Conservation (phyloP, 768 basidiomycete species). For the Tremella yokohamensis region DNA sequence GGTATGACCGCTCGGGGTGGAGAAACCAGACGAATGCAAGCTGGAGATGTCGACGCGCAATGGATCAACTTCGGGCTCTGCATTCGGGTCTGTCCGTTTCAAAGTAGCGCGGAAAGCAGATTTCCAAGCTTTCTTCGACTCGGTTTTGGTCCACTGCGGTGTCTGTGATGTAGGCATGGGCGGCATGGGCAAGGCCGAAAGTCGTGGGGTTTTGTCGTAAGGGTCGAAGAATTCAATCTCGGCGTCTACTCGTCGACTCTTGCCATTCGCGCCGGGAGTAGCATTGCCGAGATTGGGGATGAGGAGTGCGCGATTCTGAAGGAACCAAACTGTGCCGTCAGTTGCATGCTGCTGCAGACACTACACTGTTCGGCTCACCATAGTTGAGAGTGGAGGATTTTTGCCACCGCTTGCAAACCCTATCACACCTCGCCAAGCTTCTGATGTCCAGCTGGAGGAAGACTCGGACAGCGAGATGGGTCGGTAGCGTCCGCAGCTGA, state of each 20-base stretch:
- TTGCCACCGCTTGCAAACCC: conserved; percentile 81
- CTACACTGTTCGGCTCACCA: conserved; percentile 55
- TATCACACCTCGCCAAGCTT: conserved; percentile 71
- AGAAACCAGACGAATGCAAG: conserved; percentile 32
- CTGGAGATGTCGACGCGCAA: conserved; percentile 33
- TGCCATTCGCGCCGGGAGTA: conserved; percentile 15
- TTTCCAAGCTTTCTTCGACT: conserved; percentile 87
- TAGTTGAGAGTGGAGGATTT: conserved; percentile 88
- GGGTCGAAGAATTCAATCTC: conserved; percentile 47
- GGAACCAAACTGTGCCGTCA: conserved; percentile 75
- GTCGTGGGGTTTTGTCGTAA: conserved; percentile 45
- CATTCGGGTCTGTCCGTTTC: conserved; percentile 38
- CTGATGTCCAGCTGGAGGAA: conserved; percentile 62
- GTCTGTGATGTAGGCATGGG: conserved; percentile 37
- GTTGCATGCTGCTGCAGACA: neutral
- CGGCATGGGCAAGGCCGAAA: conserved; percentile 41
- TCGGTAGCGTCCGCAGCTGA: conserved; percentile 59
- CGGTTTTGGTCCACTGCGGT: conserved; percentile 80
- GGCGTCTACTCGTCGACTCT: conserved; percentile 26
- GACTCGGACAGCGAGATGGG: conserved; percentile 74
- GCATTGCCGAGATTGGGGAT: conserved; percentile 74
- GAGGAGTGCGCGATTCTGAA: conserved; percentile 79
- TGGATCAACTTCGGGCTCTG: conserved; percentile 34
- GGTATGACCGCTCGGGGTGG: conserved; percentile 32
- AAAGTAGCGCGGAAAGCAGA: conserved; percentile 53